A percentile compares a stretch with the other conserved stretches of the same genome.
Conservation (phyloP, 169 alveolate genomes). For the Plasmodium gonderi region DNA sequence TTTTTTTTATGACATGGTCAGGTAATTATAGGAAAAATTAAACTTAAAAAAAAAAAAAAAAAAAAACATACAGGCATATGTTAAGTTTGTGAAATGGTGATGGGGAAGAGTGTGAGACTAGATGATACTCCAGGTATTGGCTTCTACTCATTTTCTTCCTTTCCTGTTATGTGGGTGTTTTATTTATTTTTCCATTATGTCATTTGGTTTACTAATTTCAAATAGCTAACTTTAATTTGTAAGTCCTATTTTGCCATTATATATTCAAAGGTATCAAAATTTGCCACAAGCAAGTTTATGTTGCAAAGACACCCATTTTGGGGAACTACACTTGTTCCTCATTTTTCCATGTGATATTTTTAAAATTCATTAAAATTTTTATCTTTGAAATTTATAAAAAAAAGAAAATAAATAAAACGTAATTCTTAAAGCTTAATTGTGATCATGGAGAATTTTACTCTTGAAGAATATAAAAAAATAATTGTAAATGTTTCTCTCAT, state of each 20-base stretch:
- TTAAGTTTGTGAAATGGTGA: neutral
- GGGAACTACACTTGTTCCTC: neutral
- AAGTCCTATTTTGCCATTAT: neutral
- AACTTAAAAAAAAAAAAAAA: constrained; percentile 1
- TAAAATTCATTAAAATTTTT: neutral
- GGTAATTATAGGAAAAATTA: too few relatives aligned
- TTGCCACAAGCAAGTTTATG: neutral
- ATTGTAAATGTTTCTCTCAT: constrained; percentile 17
- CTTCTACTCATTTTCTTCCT: neutral
- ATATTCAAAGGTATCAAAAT: neutral
- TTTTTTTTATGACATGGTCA: too few relatives aligned
- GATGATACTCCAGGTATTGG: neutral
- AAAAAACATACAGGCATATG: neutral
- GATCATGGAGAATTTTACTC: neutral
- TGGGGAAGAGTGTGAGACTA: neutral
- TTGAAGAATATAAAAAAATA: constrained; percentile 17
- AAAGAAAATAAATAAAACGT: neutral
- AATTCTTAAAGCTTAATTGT: neutral
- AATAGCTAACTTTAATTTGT: neutral
- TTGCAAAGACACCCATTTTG: neutral
- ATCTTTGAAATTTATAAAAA: neutral
- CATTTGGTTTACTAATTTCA: neutral
- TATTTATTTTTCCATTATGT: neutral
- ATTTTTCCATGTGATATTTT: neutral
- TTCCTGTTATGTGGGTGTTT: neutral